Base-by-base conservation (phyloP, 306 rosid genomes). In the Corylus heterophylla region DNA sequence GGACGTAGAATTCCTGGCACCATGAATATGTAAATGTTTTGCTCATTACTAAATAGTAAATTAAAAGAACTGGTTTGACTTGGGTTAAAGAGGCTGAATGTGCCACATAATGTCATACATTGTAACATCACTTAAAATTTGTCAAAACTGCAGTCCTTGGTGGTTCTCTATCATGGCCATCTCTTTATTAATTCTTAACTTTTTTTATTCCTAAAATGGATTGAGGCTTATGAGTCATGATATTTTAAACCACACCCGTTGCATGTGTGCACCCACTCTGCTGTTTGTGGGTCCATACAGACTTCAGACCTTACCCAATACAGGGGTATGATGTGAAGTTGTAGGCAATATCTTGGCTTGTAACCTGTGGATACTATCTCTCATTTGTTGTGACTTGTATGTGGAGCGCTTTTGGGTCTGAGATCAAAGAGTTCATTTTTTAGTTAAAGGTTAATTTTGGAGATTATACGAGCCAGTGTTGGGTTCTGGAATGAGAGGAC, bases 221-320 rank as follows among this genome's bases (percentile, higher is more conserved):
- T 66, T 37, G 71, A 66, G 18, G 22, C 68, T 29, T 62, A 11
- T 62, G 3, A 29, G 29, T 37, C 18, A 66, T 66, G 13, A 3
- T 66, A 39, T 66, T 66, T 37, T 35, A 45, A 17, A 31, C 6
- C 16, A 3, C 69, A 29, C 8, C 27, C 50, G 39, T 7, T 35
- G 48, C 50, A 66, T 17, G 71, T 37, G 71, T 66, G 20, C 71
- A 66, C 71, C 48, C 71, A 66, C 48, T n/a, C 17, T 35, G 70
- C 22, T 3, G 6, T 16, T 63, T 13, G 45, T 5, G 69, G 69
- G 20, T 31, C 20, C 61, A 25, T 55, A 17, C 7, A 27, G 45
- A 31, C 31, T 63, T 63, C 18, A 35, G 20, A 63, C 20, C n/a
- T 12, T 31, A 63, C 20, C 42, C 44, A 29, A 12, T 31, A 63